These are phyloP conservation scores for Ceratobasidium sp. DNA, from an alignment of 1,284 basidiomycete genomes.

Conservation along the genomic window DNA sequence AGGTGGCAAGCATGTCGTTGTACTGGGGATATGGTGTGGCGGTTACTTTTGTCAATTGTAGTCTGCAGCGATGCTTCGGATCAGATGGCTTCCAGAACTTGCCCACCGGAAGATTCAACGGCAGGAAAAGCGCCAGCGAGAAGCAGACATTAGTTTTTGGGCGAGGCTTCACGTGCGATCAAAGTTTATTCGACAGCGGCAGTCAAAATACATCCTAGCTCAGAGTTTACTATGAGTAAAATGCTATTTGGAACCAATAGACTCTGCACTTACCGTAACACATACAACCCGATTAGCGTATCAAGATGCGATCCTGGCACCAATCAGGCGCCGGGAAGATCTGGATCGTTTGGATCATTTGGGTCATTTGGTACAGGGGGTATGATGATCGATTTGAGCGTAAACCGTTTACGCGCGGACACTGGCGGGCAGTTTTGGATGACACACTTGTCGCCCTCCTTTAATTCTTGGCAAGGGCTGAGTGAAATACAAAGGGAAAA, in stretches of 20 bases:
- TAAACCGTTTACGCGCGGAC: constrained; percentile 79
- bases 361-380: constrained; percentile 59
- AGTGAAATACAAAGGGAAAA: constrained; percentile 8
- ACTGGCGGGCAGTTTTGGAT: constrained; percentile 83
- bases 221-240: too few relatives aligned
- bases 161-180: too few relatives aligned
- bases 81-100: too few relatives aligned
- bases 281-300: too few relatives aligned
- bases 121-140: too few relatives aligned
- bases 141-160: too few relatives aligned
- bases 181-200: too few relatives aligned
- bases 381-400: constrained; percentile 69
- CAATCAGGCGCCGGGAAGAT: not conserved
- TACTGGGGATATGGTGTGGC: not conserved
- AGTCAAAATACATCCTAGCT: too few relatives aligned
- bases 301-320: not conserved
- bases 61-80: too few relatives aligned
- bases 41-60: constrained; percentile 30
- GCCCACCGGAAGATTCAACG: too few relatives aligned
- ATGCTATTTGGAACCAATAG: not conserved
- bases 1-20: not conserved
- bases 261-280: too few relatives aligned
- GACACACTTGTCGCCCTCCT: constrained; percentile 71
- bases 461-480: constrained; percentile 61
- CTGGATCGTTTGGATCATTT: too few relatives aligned